These are phyloP conservation scores for Xylaria hypoxylon DNA, from an alignment of 2,329 filamentous ascomycete species.

Conservation along the genomic window DNA sequence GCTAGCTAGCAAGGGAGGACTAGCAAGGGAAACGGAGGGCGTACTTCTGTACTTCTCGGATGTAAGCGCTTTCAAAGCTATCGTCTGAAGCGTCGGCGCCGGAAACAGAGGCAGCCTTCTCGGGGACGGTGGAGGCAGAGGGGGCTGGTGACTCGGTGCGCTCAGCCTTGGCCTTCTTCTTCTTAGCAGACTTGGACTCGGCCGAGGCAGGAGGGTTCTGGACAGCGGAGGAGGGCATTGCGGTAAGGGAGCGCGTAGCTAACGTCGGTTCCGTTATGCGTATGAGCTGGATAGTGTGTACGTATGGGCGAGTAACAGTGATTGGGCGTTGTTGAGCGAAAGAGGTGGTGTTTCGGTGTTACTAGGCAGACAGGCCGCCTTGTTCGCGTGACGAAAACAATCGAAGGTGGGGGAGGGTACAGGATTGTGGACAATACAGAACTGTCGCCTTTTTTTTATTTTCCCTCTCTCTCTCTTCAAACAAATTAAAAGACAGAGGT, in stretches of 20 bases:
- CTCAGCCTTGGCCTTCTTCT: slow-evolving; percentile 72
- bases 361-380: slow-evolving; percentile 10
- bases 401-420: slow-evolving; percentile 33
- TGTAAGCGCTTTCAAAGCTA: slow-evolving; percentile 77
- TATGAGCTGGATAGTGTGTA: background rate
- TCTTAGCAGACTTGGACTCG: slow-evolving; percentile 75
- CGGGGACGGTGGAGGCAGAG: slow-evolving; percentile 60
- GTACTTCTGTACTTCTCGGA: slow-evolving; percentile 92
- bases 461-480: background rate
- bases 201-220: slow-evolving; percentile 71
- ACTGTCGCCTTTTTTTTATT: background rate
- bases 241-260: slow-evolving; percentile 31
- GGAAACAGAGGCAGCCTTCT: slow-evolving; percentile 61
- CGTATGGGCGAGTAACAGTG: background rate
- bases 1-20: background rate
- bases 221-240: slow-evolving; percentile 73
- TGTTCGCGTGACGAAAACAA: slow-evolving; percentile 35
- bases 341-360: slow-evolving; percentile 8
- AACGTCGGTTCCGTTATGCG: slow-evolving; percentile 26
- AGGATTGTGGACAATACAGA: slow-evolving; percentile 11
- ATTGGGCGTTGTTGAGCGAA: slow-evolving; percentile 15
- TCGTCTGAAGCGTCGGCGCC: slow-evolving; percentile 69
- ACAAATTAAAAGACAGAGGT: background rate
- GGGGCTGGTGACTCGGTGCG: slow-evolving; percentile 68
- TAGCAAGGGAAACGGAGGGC: slow-evolving; percentile 47